Percentiles rank a stretch among this genome's conserved stretches.
These are phyloP conservation scores for Tricholoma matsutake DNA, from an alignment of 768 basidiomycete species.

Conservation along the genomic window DNA sequence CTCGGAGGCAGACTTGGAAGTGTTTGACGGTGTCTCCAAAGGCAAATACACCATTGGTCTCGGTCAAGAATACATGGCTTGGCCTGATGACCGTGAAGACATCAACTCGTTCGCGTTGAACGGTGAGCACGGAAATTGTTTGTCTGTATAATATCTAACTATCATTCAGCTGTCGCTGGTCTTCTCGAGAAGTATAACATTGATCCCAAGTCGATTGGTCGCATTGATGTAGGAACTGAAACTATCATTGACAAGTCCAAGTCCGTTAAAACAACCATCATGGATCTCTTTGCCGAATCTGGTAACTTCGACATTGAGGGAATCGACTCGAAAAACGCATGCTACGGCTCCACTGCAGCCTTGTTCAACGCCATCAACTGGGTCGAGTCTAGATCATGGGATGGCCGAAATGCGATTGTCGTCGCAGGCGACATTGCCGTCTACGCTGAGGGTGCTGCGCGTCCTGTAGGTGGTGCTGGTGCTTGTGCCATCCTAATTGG, in stretches of 20 bases:
- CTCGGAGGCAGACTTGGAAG: conserved; percentile 92
- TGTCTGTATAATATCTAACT: not conserved
- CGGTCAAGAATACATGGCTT: conserved; percentile 98
- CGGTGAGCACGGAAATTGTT: conserved; percentile 46
- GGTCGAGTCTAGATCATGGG: conserved; percentile 95
- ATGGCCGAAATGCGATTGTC: conserved; percentile 95
- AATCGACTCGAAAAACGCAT: conserved; percentile 98
- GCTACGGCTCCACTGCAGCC: conserved; percentile 98
- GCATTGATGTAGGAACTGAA: conserved; percentile 97
- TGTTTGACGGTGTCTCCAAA: conserved; percentile 87
- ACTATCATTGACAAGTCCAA: conserved; percentile 99
- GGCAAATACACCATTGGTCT: conserved; percentile 99
- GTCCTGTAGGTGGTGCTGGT: conserved; percentile 96
- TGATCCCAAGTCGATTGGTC: conserved; percentile 94
- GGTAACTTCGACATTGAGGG: conserved; percentile 98
- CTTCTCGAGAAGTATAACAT: conserved; percentile 93
- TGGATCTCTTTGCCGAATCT: conserved; percentile 93
- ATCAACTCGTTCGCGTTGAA: conserved; percentile 97
- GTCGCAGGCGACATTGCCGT: conserved; percentile 97
- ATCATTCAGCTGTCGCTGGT: conserved; percentile 69
- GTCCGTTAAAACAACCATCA: conserved; percentile 95
- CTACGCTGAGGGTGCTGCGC: conserved; percentile 92
- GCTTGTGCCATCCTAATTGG: conserved; percentile 94
- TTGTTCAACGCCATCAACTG: conserved; percentile 99
- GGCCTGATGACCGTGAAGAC: conserved; percentile 97